Conservation (phyloP, 177 flowering plant genomes). For the Vitis hybrid region DNA sequence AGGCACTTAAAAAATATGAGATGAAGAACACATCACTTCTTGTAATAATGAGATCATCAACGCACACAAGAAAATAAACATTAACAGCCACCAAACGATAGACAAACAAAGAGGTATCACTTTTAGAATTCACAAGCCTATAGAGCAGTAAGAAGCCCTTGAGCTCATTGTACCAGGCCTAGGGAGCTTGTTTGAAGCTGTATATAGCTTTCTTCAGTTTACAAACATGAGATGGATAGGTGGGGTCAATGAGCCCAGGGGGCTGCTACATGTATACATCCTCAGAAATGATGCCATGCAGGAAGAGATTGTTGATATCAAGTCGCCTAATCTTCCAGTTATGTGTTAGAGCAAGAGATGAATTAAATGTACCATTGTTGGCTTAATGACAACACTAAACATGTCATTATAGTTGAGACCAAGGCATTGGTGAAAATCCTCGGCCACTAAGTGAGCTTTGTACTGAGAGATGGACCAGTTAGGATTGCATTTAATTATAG, state of each 20-base stretch:
- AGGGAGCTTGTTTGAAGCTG: background rate
- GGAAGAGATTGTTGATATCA: too few relatives aligned
- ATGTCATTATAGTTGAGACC: too few relatives aligned
- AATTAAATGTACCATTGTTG: too few relatives aligned
- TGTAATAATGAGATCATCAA: background rate
- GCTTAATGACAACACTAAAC: too few relatives aligned
- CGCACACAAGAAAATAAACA: background rate
- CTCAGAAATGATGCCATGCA: too few relatives aligned
- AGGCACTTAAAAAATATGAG: background rate
- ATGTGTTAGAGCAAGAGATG: too few relatives aligned
- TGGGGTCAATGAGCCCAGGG: background rate
- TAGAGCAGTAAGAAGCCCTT: background rate
- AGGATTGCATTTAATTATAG: too few relatives aligned
- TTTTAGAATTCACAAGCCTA: background rate
- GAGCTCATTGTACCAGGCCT: background rate
- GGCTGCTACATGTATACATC: background rate
- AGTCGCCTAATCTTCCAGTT: too few relatives aligned
- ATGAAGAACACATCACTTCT: background rate
- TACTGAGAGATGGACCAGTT: too few relatives aligned
- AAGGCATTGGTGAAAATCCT: too few relatives aligned
- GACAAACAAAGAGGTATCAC: background rate
- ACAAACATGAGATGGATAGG: background rate
- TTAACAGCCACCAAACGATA: background rate
- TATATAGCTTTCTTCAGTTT: background rate
- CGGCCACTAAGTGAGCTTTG: too few relatives aligned